Evolutionary conservation across 495 filamentous ascomycete species (phyloP).

Genomic region (Cercophora scortea): DNA sequence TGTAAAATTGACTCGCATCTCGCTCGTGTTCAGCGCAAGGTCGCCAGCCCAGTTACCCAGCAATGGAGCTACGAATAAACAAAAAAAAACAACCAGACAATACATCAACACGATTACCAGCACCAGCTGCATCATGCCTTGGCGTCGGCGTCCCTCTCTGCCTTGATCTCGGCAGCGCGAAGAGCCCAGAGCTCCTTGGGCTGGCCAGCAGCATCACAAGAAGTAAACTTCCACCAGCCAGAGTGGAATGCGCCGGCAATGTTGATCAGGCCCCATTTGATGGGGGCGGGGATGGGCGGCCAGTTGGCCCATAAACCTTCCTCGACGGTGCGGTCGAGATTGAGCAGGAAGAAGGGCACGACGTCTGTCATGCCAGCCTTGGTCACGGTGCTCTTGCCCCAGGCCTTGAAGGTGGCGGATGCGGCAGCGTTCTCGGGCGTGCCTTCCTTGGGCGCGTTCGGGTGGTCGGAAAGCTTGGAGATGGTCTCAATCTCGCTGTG

Average conservation of each 20-base stretch:
- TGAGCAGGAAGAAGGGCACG: constrained; percentile 50
- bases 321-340: constrained; percentile 46
- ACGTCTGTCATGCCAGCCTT: constrained; percentile 42
- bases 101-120: too few species aligned
- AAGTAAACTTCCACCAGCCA: constrained; percentile 48
- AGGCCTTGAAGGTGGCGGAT: constrained; percentile 29
- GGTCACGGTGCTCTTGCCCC: constrained; percentile 43
- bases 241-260: constrained; percentile 35
- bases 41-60: too few species aligned
- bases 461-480: constrained; percentile 34
- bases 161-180: constrained; percentile 10
- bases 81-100: background rate
- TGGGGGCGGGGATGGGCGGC: constrained; percentile 41
- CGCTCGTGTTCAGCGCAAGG: too few species aligned
- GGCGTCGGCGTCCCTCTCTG: constrained; percentile 4
- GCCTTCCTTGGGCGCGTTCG: constrained; percentile 36
- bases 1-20: too few species aligned
- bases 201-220: constrained; percentile 33
- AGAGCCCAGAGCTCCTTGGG: constrained; percentile 36
- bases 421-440: constrained; percentile 22
- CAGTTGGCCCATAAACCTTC: constrained; percentile 45
- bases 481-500: constrained; percentile 48
- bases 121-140: constrained; percentile 19
- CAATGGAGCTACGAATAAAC: background rate
- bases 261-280: constrained; percentile 40